These are phyloP conservation scores for Debaryomyces subglobosus DNA, from an alignment of 1,139 yeast genomes.

Conservation along the genomic window DNA sequence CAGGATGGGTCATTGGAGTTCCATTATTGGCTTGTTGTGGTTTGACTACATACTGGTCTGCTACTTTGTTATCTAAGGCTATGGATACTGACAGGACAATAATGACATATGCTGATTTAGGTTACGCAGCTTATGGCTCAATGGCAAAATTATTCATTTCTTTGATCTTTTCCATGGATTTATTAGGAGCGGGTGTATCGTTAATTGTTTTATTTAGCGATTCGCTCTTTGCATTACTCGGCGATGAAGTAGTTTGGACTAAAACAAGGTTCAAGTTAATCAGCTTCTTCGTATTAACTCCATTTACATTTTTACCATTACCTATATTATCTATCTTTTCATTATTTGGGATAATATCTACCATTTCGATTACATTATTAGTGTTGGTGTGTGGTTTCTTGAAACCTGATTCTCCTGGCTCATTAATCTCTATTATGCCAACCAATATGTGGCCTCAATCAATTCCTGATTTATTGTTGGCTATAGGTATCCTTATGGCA, in stretches of 20 bases:
- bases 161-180: slow-evolving; percentile 46
- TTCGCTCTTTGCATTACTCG: slow-evolving; percentile 48
- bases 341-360: slow-evolving; percentile 47
- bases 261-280: slow-evolving; percentile 39
- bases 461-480: slow-evolving; percentile 43
- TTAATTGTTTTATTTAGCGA: slow-evolving; percentile 59
- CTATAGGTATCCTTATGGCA: slow-evolving; percentile 60
- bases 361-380: slow-evolving; percentile 44
- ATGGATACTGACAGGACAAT: slow-evolving; percentile 76
- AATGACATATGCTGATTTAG: slow-evolving; percentile 88
- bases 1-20: slow-evolving; percentile 50
- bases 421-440: slow-evolving; percentile 45
- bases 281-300: slow-evolving; percentile 47
- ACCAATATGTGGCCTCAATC: slow-evolving; percentile 52
- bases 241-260: slow-evolving; percentile 44
- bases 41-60: slow-evolving; percentile 48
- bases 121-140: slow-evolving; percentile 69
- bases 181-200: slow-evolving; percentile 60
- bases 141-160: slow-evolving; percentile 46
- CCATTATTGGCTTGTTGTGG: slow-evolving; percentile 46
- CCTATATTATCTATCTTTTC: slow-evolving; percentile 48
- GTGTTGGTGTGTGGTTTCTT: slow-evolving; percentile 45
- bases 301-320: slow-evolving; percentile 50
- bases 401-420: slow-evolving; percentile 46
- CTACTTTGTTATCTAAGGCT: slow-evolving; percentile 41